Evolutionary conservation across 257 asterid species (phyloP).

Genomic region (Nicotiana tabacum): DNA sequence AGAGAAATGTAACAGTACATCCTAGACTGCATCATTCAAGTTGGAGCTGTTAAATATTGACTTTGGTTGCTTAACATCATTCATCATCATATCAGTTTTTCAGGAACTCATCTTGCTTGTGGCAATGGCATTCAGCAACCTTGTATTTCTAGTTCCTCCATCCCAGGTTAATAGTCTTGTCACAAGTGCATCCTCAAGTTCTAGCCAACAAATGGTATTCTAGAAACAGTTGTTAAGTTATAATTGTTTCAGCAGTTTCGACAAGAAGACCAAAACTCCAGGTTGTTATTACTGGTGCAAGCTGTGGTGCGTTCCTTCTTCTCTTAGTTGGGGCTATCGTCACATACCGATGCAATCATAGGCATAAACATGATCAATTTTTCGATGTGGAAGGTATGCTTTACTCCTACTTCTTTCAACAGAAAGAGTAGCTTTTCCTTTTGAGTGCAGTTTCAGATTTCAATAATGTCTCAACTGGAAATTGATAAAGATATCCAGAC

Average conservation of each 20-base stretch:
- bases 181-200: not conserved
- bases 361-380: constrained; percentile 39
- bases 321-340: constrained; percentile 56
- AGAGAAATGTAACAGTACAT: not conserved
- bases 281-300: constrained; percentile 45
- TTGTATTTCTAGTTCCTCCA: constrained; percentile 60
- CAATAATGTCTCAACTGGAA: not conserved
- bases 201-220: not conserved
- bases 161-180: constrained; percentile 40
- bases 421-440: not conserved
- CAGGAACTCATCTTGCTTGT: constrained; percentile 63
- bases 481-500: no score
- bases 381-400: constrained; percentile 64
- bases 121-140: constrained; percentile 57
- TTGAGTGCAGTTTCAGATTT: not conserved
- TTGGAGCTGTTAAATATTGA: not conserved
- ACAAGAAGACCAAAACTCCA: constrained; percentile 50
- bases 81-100: constrained; percentile 44
- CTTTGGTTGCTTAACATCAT: not conserved
- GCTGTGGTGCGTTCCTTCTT: constrained; percentile 55
- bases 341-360: constrained; percentile 34
- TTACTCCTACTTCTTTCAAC: not conserved
- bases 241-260: constrained; percentile 37
- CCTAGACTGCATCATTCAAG: not conserved
- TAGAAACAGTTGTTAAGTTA: not conserved